Percentiles rank a stretch among this genome's conserved stretches.
phyloP scores from a whole-genome alignment of 495 filamentous ascomycete species.

The Chaetomium tenue region DNA sequence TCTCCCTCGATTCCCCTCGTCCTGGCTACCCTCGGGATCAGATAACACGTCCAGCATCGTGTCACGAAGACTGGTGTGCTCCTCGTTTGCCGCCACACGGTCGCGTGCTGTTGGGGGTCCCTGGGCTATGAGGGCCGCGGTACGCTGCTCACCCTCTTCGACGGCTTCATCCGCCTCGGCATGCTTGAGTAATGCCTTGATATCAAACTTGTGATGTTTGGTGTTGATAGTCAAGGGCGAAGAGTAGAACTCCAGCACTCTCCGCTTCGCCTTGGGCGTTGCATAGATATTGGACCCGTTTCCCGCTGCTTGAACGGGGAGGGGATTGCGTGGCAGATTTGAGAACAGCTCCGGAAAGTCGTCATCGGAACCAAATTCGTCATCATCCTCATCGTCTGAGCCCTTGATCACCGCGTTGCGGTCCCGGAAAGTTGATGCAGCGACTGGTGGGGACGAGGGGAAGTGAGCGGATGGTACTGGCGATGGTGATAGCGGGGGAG shows the following conservation, averaged over 20 bases:
- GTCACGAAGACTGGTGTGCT: slow-evolving; percentile 32
- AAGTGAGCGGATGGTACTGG: slow-evolving; percentile 16
- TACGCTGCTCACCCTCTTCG: slow-evolving; percentile 57
- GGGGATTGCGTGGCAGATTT: background rate
- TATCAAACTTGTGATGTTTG: slow-evolving; percentile 61
- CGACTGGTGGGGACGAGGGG: slow-evolving; percentile 34
- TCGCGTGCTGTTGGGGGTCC: slow-evolving; percentile 28
- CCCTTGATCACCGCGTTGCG: slow-evolving; percentile 55
- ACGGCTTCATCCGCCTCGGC: slow-evolving; percentile 56
- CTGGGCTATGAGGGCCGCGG: slow-evolving; percentile 39
- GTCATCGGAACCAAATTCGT: slow-evolving; percentile 19
- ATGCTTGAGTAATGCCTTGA: slow-evolving; percentile 63
- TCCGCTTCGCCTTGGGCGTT: slow-evolving; percentile 44
- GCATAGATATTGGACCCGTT: slow-evolving; percentile 15
- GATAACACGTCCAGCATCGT: slow-evolving; percentile 45
- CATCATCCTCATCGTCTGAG: slow-evolving; percentile 40
- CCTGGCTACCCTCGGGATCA: slow-evolving; percentile 49
- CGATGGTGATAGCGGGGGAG: slow-evolving; percentile 19
- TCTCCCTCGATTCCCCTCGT: slow-evolving; percentile 55
- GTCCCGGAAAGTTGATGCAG: slow-evolving; percentile 28
- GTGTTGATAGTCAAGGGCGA: slow-evolving; percentile 50
- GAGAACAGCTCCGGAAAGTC: slow-evolving; percentile 22
- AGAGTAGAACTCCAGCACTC: slow-evolving; percentile 36
- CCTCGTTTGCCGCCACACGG: slow-evolving; percentile 25
- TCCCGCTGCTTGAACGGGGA: slow-evolving; percentile 1